Percentiles rank a stretch among this genome's conserved stretches.
Conservation (phyloP, 2,329 filamentous ascomycete species). For the Hymenoscyphus salicellus region DNA sequence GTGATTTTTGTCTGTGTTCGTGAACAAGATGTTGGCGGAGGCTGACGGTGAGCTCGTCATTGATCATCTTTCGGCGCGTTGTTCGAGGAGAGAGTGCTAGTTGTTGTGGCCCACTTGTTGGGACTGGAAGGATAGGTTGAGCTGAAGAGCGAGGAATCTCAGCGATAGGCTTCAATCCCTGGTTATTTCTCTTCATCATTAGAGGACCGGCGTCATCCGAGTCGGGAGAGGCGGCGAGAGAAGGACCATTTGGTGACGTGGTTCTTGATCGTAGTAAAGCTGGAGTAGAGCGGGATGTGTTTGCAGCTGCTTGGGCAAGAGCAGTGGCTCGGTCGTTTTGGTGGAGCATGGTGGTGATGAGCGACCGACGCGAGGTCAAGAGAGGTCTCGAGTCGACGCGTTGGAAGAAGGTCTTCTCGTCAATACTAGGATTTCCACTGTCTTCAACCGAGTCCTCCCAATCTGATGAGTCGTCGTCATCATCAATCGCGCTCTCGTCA, state of each 20-base stretch:
- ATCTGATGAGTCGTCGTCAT: conserved; percentile 58
- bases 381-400: conserved; percentile 86
- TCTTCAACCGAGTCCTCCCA: conserved; percentile 71
- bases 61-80: conserved; percentile 91
- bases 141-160: conserved; percentile 58
- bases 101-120: conserved; percentile 58
- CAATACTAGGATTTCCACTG: conserved; percentile 77
- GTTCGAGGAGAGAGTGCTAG: conserved; percentile 85
- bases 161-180: conserved; percentile 32
- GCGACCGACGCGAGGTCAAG: conserved; percentile 78
- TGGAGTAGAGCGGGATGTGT: conserved; percentile 49
- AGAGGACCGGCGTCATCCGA: conserved; percentile 43
- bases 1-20: conserved; percentile 93
- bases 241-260: conserved; percentile 67
- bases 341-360: conserved; percentile 86
- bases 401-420: conserved; percentile 79
- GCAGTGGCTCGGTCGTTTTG: conserved; percentile 70
- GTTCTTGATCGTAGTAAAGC: conserved; percentile 57
- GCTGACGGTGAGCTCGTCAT: conserved; percentile 89
- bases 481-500: conserved; percentile 79
- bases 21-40: conserved; percentile 87
- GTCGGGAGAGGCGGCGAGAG: conserved; percentile 51
- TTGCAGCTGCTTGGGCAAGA: conserved; percentile 61
- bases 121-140: conserved; percentile 75
- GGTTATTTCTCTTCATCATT: conserved; percentile 48